Base-by-base conservation (phyloP, 2,329 filamentous ascomycete species). In the Fusarium pseudocircinatum region DNA sequence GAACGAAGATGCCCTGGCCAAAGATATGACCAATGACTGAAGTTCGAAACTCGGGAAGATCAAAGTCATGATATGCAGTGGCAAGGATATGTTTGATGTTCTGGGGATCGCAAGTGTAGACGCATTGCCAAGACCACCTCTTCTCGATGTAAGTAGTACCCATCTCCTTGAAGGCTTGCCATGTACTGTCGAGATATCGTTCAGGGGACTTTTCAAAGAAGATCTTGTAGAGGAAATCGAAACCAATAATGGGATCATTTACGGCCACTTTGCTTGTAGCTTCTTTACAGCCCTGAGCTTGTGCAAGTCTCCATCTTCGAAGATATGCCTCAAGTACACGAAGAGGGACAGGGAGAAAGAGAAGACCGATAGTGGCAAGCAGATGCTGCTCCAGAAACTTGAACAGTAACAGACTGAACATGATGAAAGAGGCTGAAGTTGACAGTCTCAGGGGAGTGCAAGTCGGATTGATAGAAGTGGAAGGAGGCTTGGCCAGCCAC, bases 71-170 rank as follows among this genome's bases (percentile, higher is more conserved):
- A 67, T 88, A 89, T 26, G 86, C 84, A 1, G 83, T 83, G 2
- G 87, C 85, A 4, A 91, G 82, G 6, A 90, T 82, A 2, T 88
- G 84, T 71, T 89, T 87, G 57, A 90, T 81, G 70, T 90, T 91
- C 18, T 84, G 83, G 2, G 84, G 82, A 30, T 90, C 88, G 44
- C 81, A 80, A 2, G 81, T 83, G 47, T 81, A 81, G 14, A 81
- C 78, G 8, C 82, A 75, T 32, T 78, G 70, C 77, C 78, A 81
- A 1, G 80, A 78, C 78, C 78, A 81, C 37, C 81, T 63, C 60
- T 72, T 78, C 37, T 80, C 78, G 20, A 77, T 74, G 43, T 82
- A 82, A 6, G 81, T 83, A 14, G 75, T 67, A 4, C 80, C 80
- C 60, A 81, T 80, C 39, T 62, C 54, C 22, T 70, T 69, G 54